phyloP scores from a whole-genome alignment of 2,329 filamentous ascomycete genomes.

The Thermoascus crustaceus region DNA sequence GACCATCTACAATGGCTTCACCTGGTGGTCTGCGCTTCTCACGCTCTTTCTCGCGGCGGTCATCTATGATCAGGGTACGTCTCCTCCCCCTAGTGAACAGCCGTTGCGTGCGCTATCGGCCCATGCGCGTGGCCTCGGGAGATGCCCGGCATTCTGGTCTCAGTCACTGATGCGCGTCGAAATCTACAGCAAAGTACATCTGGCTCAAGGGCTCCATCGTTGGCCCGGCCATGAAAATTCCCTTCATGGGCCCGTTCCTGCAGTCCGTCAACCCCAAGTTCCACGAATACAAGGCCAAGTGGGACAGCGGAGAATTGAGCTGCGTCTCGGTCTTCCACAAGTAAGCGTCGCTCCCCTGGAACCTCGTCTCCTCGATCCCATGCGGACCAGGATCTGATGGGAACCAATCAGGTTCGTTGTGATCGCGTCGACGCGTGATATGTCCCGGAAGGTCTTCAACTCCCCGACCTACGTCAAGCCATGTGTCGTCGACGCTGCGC shows the following conservation, averaged over 20 bases:
- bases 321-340: constrained; percentile 99
- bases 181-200: constrained; percentile 60
- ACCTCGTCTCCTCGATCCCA: constrained; percentile 1
- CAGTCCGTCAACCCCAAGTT: constrained; percentile 89
- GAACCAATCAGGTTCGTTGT: constrained; percentile 71
- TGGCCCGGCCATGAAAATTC: constrained; percentile 66
- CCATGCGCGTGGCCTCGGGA: no score
- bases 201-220: constrained; percentile 66
- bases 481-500: constrained; percentile 87
- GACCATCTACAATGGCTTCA: constrained; percentile 50
- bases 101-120: constrained; percentile 1
- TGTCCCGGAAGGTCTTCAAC: constrained; percentile 95
- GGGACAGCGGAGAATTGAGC: constrained; percentile 82
- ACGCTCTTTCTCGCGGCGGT: constrained; percentile 64
- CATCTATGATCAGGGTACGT: constrained; percentile 83
- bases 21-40: constrained; percentile 58
- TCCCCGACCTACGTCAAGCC: constrained; percentile 87
- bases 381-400: no score
- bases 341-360: constrained; percentile 43
- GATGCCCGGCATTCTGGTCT: no score
- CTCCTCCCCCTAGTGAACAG: neutral
- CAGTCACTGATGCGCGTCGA: constrained; percentile 5
- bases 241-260: constrained; percentile 92
- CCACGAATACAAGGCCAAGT: constrained; percentile 83
- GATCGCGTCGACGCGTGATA: constrained; percentile 88